A percentile compares a stretch with the other conserved stretches of the same genome.
phyloP scores from a whole-genome alignment of 1,284 basidiomycete genomes.

The Malassezia psittaci region DNA sequence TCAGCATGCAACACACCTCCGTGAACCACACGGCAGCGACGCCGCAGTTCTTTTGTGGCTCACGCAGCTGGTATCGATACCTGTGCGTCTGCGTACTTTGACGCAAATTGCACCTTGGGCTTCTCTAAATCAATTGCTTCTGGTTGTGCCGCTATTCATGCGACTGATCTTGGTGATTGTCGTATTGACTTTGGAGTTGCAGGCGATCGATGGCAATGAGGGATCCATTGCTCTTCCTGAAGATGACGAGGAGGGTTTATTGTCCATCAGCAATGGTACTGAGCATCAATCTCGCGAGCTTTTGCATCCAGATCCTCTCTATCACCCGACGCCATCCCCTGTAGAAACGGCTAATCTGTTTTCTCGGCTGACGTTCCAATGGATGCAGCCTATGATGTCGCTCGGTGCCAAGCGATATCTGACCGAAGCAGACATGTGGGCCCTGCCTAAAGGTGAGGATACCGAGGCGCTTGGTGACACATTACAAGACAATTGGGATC shows the following conservation, averaged over 20 bases:
- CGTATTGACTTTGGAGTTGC: conserved; percentile 34
- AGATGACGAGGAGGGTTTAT: conserved; percentile 7
- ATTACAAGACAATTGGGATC: conserved; percentile 54
- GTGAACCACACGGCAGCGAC: conserved; percentile 66
- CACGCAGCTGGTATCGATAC: conserved; percentile 54
- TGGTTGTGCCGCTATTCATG: conserved; percentile 30
- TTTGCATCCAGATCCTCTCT: conserved; percentile 17
- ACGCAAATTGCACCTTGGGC: conserved; percentile 22
- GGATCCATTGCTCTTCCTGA: conserved; percentile 15
- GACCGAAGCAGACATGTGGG: conserved; percentile 49
- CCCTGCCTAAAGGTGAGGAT: conserved; percentile 55
- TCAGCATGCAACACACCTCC: conserved; percentile 60
- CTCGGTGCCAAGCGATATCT: conserved; percentile 44
- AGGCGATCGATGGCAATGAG: conserved; percentile 19
- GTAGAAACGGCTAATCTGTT: conserved; percentile 72
- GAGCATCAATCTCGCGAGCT: not conserved
- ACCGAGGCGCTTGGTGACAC: conserved; percentile 61
- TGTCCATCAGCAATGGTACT: not conserved
- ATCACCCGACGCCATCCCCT: conserved; percentile 56
- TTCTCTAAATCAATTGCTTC: conserved; percentile 21
- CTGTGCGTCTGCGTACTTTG: conserved; percentile 54
- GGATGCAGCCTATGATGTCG: conserved; percentile 67
- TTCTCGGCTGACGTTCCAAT: conserved; percentile 58
- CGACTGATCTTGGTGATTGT: conserved; percentile 24
- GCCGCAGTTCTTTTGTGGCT: conserved; percentile 76